Conservation (phyloP, 768 basidiomycete species). For the Tremella fuciformis region DNA sequence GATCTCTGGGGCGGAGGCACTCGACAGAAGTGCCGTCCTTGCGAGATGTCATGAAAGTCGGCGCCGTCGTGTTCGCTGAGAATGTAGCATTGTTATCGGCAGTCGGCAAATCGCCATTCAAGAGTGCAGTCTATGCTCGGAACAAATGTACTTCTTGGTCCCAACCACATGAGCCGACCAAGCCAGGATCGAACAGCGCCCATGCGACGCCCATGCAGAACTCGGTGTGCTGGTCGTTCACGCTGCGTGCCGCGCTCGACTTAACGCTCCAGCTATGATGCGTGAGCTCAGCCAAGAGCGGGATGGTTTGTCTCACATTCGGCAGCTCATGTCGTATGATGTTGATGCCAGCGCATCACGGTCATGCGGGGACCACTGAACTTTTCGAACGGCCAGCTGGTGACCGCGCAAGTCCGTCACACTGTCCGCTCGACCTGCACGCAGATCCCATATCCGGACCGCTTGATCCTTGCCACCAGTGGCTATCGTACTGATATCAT, state of each 20-base stretch:
- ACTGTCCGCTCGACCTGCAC: conserved; percentile 5
- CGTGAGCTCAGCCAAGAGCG: neutral
- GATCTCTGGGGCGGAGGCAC: no score
- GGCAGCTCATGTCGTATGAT: conserved; percentile 9
- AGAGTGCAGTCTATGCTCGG: conserved; percentile 19
- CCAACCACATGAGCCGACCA: conserved; percentile 89
- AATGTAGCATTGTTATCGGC: no score
- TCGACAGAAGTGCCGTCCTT: no score
- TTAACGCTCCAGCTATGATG: conserved; percentile 8
- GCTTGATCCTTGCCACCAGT: conserved; percentile 28
- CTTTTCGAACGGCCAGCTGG: conserved; percentile 32
- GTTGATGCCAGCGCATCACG: neutral
- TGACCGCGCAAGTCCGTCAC: conserved; percentile 23
- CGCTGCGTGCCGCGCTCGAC: neutral
- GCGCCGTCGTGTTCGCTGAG: no score
- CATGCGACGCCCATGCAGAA: conserved; percentile 89
- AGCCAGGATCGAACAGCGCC: conserved; percentile 85
- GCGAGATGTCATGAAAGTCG: no score
- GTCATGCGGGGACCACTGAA: conserved; percentile 24
- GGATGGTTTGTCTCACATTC: conserved; percentile 1
- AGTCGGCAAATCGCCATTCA: no score
- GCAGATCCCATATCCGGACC: conserved; percentile 29
- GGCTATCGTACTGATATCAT: conserved; percentile 26
- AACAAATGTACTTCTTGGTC: conserved; percentile 77
- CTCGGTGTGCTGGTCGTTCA: conserved; percentile 83